Percentiles rank a stretch among this genome's conserved stretches.
Evolutionary conservation across 176 grass and related monocot species (phyloP).

Genomic region (Ensete glaucum): DNA sequence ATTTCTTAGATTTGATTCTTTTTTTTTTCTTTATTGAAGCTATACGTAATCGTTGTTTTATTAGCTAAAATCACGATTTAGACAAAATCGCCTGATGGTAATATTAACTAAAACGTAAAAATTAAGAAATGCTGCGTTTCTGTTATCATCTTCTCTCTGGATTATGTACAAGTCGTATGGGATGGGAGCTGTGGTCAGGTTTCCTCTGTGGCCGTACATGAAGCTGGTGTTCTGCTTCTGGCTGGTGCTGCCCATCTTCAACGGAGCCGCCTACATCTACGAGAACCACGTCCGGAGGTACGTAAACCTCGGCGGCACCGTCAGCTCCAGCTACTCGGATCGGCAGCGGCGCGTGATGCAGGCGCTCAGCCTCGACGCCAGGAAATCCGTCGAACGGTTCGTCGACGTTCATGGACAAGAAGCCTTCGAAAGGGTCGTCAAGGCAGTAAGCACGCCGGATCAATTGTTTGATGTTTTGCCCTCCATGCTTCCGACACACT

Average conservation of each 20-base stretch:
- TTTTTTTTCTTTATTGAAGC: no score
- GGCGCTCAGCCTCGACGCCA: constrained; percentile 85
- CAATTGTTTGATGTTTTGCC: no score
- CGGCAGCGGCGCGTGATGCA: constrained; percentile 65
- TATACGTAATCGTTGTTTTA: no score
- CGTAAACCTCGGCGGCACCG: constrained; percentile 68
- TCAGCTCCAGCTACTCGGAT: constrained; percentile 54
- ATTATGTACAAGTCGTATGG: neutral
- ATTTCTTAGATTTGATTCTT: no score
- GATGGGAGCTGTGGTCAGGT: constrained; percentile 26
- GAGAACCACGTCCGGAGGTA: constrained; percentile 62
- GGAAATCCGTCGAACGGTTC: constrained; percentile 69
- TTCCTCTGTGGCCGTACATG: constrained; percentile 82
- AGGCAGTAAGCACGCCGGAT: constrained; percentile 31
- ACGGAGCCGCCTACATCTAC: constrained; percentile 94
- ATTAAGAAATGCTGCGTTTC: no score
- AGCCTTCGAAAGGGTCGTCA: constrained; percentile 68
- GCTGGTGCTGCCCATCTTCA: constrained; percentile 94
- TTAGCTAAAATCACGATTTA: no score
- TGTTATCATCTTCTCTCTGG: no score
- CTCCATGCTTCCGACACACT: no score
- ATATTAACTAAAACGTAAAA: no score
- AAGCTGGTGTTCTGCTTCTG: constrained; percentile 87
- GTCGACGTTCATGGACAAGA: constrained; percentile 63
- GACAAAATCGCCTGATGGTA: no score